A percentile compares a stretch with the other conserved stretches of the same genome.
These are phyloP conservation scores for Leucocoprinus sp. DNA, from an alignment of 768 basidiomycete genomes.

Conservation along the genomic window DNA sequence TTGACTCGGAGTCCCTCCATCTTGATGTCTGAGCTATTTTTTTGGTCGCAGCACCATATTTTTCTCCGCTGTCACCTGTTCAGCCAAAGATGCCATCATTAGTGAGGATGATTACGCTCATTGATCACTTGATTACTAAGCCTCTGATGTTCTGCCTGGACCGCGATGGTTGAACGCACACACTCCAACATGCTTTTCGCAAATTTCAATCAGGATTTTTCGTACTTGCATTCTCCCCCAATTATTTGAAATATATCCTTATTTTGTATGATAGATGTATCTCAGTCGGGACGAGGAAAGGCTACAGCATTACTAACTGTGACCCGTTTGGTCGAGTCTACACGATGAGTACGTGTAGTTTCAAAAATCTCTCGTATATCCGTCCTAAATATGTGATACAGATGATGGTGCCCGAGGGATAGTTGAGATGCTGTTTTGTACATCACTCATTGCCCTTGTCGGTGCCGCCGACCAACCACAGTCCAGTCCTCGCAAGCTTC, in stretches of 20 bases:
- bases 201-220: slow-evolving; percentile 98
- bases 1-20: no score
- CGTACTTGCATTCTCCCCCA: slow-evolving; percentile 38
- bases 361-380: neutral
- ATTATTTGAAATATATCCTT: neutral
- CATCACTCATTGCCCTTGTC: slow-evolving; percentile 92
- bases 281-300: slow-evolving; percentile 90
- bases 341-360: slow-evolving; percentile 66
- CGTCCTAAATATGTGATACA: slow-evolving; percentile 18
- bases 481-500: slow-evolving; percentile 86
- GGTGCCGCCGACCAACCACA: slow-evolving; percentile 91
- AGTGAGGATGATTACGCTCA: no score
- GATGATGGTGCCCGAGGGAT: slow-evolving; percentile 94
- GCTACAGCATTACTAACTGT: slow-evolving; percentile 96
- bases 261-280: slow-evolving; percentile 50
- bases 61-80: no score
- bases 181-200: slow-evolving; percentile 64
- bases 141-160: no score
- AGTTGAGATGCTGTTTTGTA: slow-evolving; percentile 99
- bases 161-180: slow-evolving; percentile 30
- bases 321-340: slow-evolving; percentile 97
- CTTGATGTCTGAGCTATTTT: no score
- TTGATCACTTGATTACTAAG: no score
- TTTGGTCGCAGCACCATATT: no score
- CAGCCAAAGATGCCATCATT: neutral